Evolutionary conservation across 805 yeast genomes (phyloP).

Genomic region (Saturnispora saitoi): DNA sequence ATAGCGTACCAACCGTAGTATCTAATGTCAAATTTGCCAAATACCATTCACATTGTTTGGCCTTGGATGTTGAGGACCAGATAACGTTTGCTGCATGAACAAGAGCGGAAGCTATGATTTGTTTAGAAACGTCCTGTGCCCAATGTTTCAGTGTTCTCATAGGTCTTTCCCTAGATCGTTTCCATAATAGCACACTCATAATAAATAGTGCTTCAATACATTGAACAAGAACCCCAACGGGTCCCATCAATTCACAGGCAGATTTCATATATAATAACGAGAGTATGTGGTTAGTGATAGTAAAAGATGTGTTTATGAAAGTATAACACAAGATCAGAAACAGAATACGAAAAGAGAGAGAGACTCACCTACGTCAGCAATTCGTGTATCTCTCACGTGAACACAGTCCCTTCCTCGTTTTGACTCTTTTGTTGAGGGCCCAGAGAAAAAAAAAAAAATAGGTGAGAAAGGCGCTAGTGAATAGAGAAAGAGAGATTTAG

Average conservation of each 20-base stretch:
- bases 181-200: conserved; percentile 60
- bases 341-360: too few relatives aligned
- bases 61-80: conserved; percentile 24
- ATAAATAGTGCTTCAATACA: conserved; percentile 68
- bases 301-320: too few relatives aligned
- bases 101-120: conserved; percentile 77
- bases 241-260: conserved; percentile 65
- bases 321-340: too few relatives aligned
- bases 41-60: conserved; percentile 84
- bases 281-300: too few relatives aligned
- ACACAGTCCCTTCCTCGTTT: too few relatives aligned
- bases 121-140: conserved; percentile 86
- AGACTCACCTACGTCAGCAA: too few relatives aligned
- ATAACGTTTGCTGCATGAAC: conserved; percentile 71
- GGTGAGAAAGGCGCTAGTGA: too few relatives aligned
- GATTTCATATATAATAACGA: not conserved
- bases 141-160: conserved; percentile 83
- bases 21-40: conserved; percentile 81
- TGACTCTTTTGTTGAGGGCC: too few relatives aligned
- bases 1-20: conserved; percentile 89
- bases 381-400: too few relatives aligned
- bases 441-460: too few relatives aligned
- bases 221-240: conserved; percentile 78
- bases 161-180: conserved; percentile 72
- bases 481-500: too few relatives aligned